Base-by-base conservation (phyloP, 129 eudicot genomes). In the carrot (Daucus carota) region DNA sequence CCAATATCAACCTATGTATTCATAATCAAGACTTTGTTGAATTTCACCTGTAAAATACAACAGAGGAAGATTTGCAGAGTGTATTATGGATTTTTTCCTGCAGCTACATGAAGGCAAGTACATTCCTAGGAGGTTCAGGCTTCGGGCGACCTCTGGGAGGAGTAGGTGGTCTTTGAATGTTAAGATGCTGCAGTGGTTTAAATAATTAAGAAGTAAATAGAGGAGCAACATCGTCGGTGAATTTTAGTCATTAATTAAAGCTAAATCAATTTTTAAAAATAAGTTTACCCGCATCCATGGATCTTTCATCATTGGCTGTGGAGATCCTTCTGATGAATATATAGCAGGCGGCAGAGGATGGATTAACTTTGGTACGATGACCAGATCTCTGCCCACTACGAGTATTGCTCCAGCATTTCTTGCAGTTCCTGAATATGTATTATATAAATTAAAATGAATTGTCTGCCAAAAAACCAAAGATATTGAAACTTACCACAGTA, bases 351-450 rank as follows among this genome's bases (percentile, higher is more conserved):
- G 98, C 77, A 93, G 73, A 17, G 96, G 98, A 88, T 93, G 98
- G 70, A 93, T 93, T 73, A 93, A 79, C 74, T 93, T 93, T 16
- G 98, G 98, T 70, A 93, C 96, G 60, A 93, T 82, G 28, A 93
- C 91, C 57, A 93, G 83, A 57, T 95, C 96, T 84, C 98, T 84
- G 47, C 98, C 98, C 20, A 93, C 85, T 46, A 93, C 98, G 65
- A 93, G 47, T 85, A 93, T 93, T 7, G 98, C 98, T 70, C 98
- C 98, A 34, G 98, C 98, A 81, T 93, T 93, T 77, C 87, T 93
- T 15, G 97, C 93, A 12, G 98, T 87, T 43, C 98, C 98, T 93
- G 85, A 76, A 83, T 31, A 16, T 45, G 76, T 34, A 12, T 77
- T 16, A 67, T 46, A 60, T 70, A 41, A 74, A 59, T 83, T 33